Conservation (phyloP, 352 stramenopile species). For the Phytophthora idaei region DNA sequence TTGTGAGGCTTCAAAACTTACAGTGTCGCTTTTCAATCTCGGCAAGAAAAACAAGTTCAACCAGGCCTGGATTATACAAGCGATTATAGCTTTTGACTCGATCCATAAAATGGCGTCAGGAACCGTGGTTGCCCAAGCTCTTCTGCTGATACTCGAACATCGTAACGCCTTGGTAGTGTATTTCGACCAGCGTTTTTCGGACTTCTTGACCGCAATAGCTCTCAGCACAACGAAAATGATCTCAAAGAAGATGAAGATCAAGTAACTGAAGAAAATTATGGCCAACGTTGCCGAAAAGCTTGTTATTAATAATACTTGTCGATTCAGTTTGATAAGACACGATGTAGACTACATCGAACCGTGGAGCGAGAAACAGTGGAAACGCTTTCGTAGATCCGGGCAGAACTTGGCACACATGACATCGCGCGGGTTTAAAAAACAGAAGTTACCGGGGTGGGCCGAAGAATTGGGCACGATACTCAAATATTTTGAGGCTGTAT, state of each 20-base stretch:
- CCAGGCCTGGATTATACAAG: background rate
- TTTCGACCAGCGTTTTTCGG: background rate
- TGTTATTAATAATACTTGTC: background rate
- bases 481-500: background rate
- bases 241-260: background rate
- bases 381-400: background rate
- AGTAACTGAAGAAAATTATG: background rate
- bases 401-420: background rate
- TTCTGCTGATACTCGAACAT: background rate
- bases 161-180: background rate
- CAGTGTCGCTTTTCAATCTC: background rate
- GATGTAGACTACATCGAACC: background rate
- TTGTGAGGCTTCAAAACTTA: background rate
- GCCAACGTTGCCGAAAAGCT: background rate
- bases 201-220: background rate
- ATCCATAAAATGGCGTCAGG: background rate
- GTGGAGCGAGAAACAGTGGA: background rate
- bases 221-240: background rate
- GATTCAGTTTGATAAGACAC: background rate
- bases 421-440: background rate
- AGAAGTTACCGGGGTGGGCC: background rate
- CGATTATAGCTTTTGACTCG: background rate
- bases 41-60: background rate
- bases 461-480: background rate
- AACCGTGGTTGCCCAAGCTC: background rate